A percentile compares a stretch with the other conserved stretches of the same genome.
Conservation (phyloP, 23 red algal species). For the Chondrus crispus region DNA sequence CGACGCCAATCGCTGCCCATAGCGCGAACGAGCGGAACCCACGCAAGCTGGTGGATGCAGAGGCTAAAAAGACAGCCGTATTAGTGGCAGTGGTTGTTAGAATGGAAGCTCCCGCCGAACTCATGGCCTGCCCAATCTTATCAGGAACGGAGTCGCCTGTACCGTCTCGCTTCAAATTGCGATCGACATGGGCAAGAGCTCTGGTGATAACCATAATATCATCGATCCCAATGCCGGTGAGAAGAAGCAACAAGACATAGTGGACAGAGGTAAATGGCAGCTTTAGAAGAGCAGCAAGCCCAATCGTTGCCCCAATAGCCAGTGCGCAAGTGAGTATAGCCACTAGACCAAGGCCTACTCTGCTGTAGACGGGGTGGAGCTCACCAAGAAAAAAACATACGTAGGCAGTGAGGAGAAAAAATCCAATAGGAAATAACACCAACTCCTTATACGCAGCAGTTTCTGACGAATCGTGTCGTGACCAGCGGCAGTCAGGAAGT, state of each 20-base stretch:
- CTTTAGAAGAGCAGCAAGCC: too few relatives aligned
- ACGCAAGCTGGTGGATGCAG: not conserved
- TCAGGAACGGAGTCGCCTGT: too few relatives aligned
- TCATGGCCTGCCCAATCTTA: not conserved
- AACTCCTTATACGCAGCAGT: too few relatives aligned
- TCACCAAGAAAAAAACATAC: too few relatives aligned
- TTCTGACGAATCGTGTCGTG: too few relatives aligned
- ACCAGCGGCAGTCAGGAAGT: too few relatives aligned
- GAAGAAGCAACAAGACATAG: not conserved
- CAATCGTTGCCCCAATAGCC: not conserved
- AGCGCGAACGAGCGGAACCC: not conserved
- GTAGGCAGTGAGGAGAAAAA: too few relatives aligned
- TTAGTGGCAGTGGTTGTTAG: not conserved
- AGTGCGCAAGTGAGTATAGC: not conserved
- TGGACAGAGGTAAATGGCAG: too few relatives aligned
- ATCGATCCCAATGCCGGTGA: conserved; percentile 5
- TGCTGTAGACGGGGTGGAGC: too few relatives aligned
- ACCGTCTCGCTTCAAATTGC: not conserved
- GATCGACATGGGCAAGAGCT: not conserved
- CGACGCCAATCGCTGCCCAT: conserved; percentile 10
- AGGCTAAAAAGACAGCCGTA: not conserved
- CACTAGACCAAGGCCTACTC: not conserved
- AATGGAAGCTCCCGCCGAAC: not conserved
- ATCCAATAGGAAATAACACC: too few relatives aligned
- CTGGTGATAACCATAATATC: not conserved